A percentile compares a stretch with the other conserved stretches of the same genome.
phyloP scores from a whole-genome alignment of 176 grass and related monocot species.

The Oryza australiensis region DNA sequence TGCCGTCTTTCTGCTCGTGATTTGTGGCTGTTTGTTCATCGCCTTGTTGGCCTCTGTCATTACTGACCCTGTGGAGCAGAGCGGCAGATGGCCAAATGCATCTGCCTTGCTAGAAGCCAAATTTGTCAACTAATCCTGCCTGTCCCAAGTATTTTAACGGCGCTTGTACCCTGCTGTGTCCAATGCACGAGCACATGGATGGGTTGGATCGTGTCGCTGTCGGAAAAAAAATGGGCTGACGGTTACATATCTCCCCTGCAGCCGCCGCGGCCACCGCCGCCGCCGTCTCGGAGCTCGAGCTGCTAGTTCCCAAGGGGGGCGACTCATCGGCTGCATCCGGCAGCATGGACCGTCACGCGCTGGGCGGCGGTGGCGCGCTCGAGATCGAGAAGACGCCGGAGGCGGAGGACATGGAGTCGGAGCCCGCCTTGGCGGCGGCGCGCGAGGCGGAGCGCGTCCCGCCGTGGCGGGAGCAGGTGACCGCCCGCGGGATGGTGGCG shows the following conservation, averaged over 20 bases:
- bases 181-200: conserved; percentile 34
- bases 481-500: conserved; percentile 63
- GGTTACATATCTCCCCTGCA: conserved; percentile 8
- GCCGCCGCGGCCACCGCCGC: background rate
- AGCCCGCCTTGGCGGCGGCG: conserved; percentile 29
- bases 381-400: conserved; percentile 51
- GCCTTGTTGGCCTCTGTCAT: background rate
- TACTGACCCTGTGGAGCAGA: background rate
- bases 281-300: conserved; percentile 46
- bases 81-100: background rate
- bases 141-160: no score
- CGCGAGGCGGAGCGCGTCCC: conserved; percentile 53
- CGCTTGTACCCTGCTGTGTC: background rate
- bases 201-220: background rate
- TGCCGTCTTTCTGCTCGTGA: background rate
- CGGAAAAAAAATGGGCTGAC: conserved; percentile 31
- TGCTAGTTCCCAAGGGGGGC: conserved; percentile 20
- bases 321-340: background rate
- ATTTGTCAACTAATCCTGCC: background rate
- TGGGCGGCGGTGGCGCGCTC: background rate
- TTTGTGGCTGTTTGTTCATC: background rate
- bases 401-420: conserved; percentile 47
- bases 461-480: conserved; percentile 86
- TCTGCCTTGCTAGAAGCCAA: background rate
- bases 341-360: conserved; percentile 40